Evolutionary conservation across 2,329 filamentous ascomycete genomes (phyloP).

Genomic region (Cyphellophora attinorum): DNA sequence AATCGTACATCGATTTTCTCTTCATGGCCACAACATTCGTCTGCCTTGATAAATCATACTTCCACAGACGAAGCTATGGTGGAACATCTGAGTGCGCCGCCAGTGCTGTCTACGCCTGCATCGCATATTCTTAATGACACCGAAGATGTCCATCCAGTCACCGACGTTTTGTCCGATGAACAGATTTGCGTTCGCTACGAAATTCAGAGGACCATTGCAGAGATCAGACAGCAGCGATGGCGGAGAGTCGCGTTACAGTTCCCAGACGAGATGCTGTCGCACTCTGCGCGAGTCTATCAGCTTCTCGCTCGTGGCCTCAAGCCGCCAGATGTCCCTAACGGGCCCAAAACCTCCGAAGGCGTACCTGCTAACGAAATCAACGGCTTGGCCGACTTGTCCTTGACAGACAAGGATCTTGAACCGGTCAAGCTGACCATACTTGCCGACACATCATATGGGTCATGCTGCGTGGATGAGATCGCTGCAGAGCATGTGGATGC

Average conservation of each 20-base stretch:
- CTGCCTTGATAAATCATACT: background rate
- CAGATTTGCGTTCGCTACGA: conserved; percentile 75
- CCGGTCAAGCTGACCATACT: conserved; percentile 67
- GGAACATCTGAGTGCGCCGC: conserved; percentile 33
- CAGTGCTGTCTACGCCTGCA: conserved; percentile 54
- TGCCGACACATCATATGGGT: conserved; percentile 91
- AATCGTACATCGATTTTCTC: too few relatives aligned
- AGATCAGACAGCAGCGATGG: conserved; percentile 66
- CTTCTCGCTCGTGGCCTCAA: conserved; percentile 47
- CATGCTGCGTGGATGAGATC: conserved; percentile 94
- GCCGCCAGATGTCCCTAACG: conserved; percentile 4
- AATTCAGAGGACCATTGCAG: conserved; percentile 64
- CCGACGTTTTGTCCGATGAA: conserved; percentile 45
- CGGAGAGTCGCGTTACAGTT: conserved; percentile 83
- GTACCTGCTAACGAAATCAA: conserved; percentile 7
- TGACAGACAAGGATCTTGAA: conserved; percentile 16
- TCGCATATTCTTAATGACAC: conserved; percentile 50
- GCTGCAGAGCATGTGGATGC: conserved; percentile 89
- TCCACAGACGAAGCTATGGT: conserved; percentile 6
- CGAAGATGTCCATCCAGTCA: conserved; percentile 22
- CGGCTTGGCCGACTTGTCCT: background rate
- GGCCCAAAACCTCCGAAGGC: conserved; percentile 5
- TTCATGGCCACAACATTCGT: too few relatives aligned
- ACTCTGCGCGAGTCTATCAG: conserved; percentile 72
- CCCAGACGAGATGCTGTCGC: conserved; percentile 80